These are phyloP conservation scores for Plasmodium yoelii DNA, from an alignment of 169 alveolate species.

Conservation along the genomic window DNA sequence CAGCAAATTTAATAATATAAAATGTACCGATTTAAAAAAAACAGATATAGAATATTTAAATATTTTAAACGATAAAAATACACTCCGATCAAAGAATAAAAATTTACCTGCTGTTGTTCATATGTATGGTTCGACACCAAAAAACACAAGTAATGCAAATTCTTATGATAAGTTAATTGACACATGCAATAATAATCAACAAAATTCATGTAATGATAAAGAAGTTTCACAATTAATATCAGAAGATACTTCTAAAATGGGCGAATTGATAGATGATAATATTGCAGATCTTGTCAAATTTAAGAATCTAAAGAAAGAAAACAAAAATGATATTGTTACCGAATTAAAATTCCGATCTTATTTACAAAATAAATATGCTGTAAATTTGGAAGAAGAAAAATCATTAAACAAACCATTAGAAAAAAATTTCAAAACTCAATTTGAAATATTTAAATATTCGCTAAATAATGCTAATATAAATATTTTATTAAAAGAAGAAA, in stretches of 20 bases:
- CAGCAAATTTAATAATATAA: conserved; percentile 30
- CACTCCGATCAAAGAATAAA: conserved; percentile 45
- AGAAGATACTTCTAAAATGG: neutral
- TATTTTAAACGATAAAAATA: conserved; percentile 23
- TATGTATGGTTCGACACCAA: conserved; percentile 7
- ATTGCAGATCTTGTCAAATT: conserved; percentile 43
- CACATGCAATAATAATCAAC: neutral
- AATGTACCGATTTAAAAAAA: conserved; percentile 34
- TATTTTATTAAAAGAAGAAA: conserved; percentile 73
- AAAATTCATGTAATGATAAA: neutral
- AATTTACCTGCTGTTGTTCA: conserved; percentile 61
- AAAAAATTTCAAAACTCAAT: conserved; percentile 38
- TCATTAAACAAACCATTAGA: conserved; percentile 19
- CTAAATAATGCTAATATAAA: conserved; percentile 73
- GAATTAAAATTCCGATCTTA: conserved; percentile 48
- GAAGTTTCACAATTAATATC: neutral
- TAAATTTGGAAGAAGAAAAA: conserved; percentile 66
- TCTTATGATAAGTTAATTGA: no score
- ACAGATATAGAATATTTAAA: conserved; percentile 26
- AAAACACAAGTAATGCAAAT: neutral
- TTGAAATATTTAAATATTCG: conserved; percentile 55
- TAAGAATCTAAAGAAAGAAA: conserved; percentile 29
- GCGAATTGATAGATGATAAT: conserved; percentile 20
- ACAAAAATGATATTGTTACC: conserved; percentile 29
- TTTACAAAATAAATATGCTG: conserved; percentile 31